These are phyloP conservation scores for Sambucus nigra DNA, from an alignment of 129 eudicot genomes.

Conservation along the genomic window DNA sequence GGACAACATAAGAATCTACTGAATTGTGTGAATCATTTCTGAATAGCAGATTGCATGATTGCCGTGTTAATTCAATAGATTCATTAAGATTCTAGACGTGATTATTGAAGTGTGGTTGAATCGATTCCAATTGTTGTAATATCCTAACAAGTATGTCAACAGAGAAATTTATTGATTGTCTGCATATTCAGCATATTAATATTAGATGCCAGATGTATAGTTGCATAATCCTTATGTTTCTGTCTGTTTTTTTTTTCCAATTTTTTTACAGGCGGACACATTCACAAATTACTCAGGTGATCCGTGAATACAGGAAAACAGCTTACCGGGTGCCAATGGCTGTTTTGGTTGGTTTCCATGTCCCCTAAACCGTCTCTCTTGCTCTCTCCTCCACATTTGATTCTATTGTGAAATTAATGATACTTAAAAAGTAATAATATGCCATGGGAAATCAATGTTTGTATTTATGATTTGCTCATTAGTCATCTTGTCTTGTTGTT, in stretches of 20 bases:
- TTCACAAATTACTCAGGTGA: conserved; percentile 78
- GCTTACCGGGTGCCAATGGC: conserved; percentile 86
- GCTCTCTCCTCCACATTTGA: background rate
- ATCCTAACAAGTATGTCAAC: background rate
- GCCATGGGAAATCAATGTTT: background rate
- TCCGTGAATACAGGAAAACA: conserved; percentile 78
- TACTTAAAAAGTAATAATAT: background rate
- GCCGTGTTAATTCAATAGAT: no score
- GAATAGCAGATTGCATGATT: background rate
- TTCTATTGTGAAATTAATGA: background rate
- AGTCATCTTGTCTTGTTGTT: background rate
- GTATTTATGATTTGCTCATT: background rate
- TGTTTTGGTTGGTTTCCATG: conserved; percentile 51
- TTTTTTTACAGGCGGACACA: conserved; percentile 73
- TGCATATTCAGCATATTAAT: background rate
- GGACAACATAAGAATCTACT: no score
- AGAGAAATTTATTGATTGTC: no score
- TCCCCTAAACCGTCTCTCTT: background rate
- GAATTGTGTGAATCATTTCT: background rate
- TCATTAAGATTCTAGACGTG: no score
- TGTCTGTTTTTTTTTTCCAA: conserved; percentile 5
- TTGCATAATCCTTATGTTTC: background rate
- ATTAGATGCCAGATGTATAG: background rate
- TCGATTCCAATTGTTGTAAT: background rate
- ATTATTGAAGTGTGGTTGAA: background rate